Percentiles rank a stretch among this genome's conserved stretches.
phyloP scores from a whole-genome alignment of 306 rosid genomes.

The Castanopsis chinensis region DNA sequence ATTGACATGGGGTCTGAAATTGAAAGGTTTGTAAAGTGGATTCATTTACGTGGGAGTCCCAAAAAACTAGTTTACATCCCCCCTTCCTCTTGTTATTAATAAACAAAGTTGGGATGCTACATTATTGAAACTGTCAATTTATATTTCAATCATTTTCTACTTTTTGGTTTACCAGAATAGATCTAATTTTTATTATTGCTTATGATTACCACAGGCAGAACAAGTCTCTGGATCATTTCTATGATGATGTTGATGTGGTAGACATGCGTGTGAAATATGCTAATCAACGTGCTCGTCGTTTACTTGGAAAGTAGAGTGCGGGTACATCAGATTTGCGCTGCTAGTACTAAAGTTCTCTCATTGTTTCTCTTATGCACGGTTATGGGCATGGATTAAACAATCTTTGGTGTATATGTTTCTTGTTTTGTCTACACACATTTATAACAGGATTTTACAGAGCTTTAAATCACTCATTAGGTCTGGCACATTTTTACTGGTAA shows the following conservation, averaged over 20 bases:
- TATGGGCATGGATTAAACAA: background rate
- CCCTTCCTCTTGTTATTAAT: background rate
- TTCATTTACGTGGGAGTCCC: background rate
- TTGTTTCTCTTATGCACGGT: background rate
- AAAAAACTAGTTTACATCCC: background rate
- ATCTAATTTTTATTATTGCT: too few relatives aligned
- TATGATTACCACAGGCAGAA: constrained; percentile 60
- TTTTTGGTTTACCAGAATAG: too few relatives aligned
- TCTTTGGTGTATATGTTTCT: background rate
- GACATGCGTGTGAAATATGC: constrained; percentile 62
- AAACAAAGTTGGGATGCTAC: background rate
- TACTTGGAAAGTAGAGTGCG: constrained; percentile 63
- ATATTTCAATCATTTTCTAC: background rate
- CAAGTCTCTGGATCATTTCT: constrained; percentile 43
- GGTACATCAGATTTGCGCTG: background rate
- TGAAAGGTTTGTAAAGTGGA: constrained; percentile 55
- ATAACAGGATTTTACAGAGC: background rate
- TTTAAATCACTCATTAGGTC: background rate
- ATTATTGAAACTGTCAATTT: background rate
- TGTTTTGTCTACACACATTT: background rate
- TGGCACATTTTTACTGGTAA: background rate
- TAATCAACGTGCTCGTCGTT: constrained; percentile 66
- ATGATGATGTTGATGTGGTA: constrained; percentile 70
- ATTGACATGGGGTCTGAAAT: constrained; percentile 93
- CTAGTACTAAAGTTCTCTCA: background rate